phyloP scores from a whole-genome alignment of 768 basidiomycete species.

The Mycena pura region DNA sequence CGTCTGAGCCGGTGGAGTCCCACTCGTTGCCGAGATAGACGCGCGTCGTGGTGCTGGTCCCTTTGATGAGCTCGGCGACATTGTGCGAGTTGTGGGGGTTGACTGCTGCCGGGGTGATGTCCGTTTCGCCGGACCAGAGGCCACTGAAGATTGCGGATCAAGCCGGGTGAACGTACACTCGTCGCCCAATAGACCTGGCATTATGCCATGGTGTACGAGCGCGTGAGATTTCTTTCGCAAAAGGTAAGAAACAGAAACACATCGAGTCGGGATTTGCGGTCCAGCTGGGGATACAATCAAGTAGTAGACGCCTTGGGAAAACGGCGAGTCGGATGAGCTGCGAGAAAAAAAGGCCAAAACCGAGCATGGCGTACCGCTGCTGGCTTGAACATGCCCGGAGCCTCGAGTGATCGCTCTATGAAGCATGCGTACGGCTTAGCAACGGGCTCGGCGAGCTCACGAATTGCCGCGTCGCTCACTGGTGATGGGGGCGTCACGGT shows the following conservation, averaged over 20 bases:
- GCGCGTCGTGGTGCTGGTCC: slow-evolving; percentile 8
- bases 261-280: not conserved
- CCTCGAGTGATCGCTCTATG: slow-evolving; percentile 4
- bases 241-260: no score
- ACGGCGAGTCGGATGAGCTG: not conserved
- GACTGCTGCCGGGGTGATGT: slow-evolving; percentile 6
- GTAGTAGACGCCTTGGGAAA: slow-evolving; percentile 15
- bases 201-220: no score
- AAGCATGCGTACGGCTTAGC: no score
- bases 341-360: no score
- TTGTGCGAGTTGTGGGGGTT: slow-evolving; percentile 21
- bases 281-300: slow-evolving; percentile 8
- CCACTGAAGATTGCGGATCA: no score
- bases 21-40: slow-evolving; percentile 8
- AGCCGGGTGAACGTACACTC: no score
- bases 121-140: slow-evolving; percentile 10
- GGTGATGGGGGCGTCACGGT: no score
- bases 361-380: not conserved
- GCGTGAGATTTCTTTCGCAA: no score
- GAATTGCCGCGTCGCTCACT: no score
- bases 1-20: slow-evolving; percentile 9
- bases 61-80: slow-evolving; percentile 12
- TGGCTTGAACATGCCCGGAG: slow-evolving; percentile 13
- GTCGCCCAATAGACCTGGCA: slow-evolving; percentile 7
- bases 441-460: no score